Evolutionary conservation across 2,329 filamentous ascomycete species (phyloP).

Genomic region (Xylaria sp.): DNA sequence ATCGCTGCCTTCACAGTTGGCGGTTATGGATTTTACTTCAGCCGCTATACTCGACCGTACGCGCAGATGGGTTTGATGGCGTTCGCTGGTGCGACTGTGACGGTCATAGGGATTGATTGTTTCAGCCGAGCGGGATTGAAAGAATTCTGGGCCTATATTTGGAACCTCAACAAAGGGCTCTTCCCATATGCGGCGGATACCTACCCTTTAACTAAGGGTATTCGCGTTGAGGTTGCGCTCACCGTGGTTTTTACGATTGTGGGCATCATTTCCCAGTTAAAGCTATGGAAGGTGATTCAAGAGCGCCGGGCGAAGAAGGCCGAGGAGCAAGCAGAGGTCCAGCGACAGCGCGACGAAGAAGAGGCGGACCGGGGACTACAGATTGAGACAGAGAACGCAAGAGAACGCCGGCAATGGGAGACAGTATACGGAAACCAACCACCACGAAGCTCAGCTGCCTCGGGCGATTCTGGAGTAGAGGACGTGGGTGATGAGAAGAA

Average conservation of each 20-base stretch:
- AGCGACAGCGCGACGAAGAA: constrained; percentile 61
- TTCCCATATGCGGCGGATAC: constrained; percentile 82
- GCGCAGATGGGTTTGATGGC: constrained; percentile 80
- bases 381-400: constrained; percentile 70
- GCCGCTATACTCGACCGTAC: constrained; percentile 80
- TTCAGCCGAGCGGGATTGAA: constrained; percentile 91
- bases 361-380: constrained; percentile 76
- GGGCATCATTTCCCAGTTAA: constrained; percentile 85
- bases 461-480: constrained; percentile 63
- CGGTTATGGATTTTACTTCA: constrained; percentile 81
- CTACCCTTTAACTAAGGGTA: constrained; percentile 87
- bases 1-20: constrained; percentile 77
- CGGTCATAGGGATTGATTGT: constrained; percentile 88
- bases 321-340: constrained; percentile 60
- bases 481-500: constrained; percentile 59
- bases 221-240: constrained; percentile 84
- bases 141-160: constrained; percentile 96
- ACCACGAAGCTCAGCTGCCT: constrained; percentile 50
- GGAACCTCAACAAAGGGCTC: constrained; percentile 80
- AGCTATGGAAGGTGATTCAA: constrained; percentile 84
- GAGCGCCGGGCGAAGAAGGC: constrained; percentile 67
- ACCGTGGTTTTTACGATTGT: constrained; percentile 79
- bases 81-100: constrained; percentile 82
- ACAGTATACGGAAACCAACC: constrained; percentile 72
- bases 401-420: constrained; percentile 79